phyloP scores from a whole-genome alignment of 1,284 basidiomycete species.

The Pseudozyma sp. region DNA sequence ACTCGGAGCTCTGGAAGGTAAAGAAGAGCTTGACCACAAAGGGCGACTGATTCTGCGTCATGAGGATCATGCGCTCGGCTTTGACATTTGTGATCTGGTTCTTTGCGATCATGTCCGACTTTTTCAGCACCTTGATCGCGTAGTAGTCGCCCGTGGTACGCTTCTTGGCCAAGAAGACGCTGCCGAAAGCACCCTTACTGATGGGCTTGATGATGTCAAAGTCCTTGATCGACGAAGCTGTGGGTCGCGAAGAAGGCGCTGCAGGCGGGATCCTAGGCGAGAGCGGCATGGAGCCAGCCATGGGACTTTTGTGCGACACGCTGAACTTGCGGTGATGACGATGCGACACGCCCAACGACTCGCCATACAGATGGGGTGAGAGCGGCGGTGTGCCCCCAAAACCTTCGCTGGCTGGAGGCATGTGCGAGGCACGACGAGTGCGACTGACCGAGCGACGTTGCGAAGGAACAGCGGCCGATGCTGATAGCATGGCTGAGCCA shows the following conservation, averaged over 20 bases:
- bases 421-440: constrained; percentile 47
- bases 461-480: constrained; percentile 12
- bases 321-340: constrained; percentile 48
- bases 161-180: constrained; percentile 98
- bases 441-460: constrained; percentile 37
- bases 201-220: constrained; percentile 99
- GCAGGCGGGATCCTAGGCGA: constrained; percentile 89
- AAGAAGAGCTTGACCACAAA: constrained; percentile 75
- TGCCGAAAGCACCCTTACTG: constrained; percentile 95
- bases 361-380: constrained; percentile 57
- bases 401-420: constrained; percentile 21
- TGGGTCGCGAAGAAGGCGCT: constrained; percentile 81
- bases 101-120: constrained; percentile 99
- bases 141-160: constrained; percentile 97
- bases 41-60: constrained; percentile 99
- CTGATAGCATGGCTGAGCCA: constrained; percentile 8
- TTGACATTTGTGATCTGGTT: constrained; percentile 99
- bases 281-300: constrained; percentile 70
- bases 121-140: constrained; percentile 98
- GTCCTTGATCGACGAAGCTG: constrained; percentile 94
- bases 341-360: constrained; percentile 37
- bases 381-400: constrained; percentile 57
- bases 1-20: constrained; percentile 71
- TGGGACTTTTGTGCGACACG: constrained; percentile 53
- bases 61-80: constrained; percentile 98